Conservation (phyloP, 495 filamentous ascomycete genomes). For the Neurospora tetrasperma region DNA sequence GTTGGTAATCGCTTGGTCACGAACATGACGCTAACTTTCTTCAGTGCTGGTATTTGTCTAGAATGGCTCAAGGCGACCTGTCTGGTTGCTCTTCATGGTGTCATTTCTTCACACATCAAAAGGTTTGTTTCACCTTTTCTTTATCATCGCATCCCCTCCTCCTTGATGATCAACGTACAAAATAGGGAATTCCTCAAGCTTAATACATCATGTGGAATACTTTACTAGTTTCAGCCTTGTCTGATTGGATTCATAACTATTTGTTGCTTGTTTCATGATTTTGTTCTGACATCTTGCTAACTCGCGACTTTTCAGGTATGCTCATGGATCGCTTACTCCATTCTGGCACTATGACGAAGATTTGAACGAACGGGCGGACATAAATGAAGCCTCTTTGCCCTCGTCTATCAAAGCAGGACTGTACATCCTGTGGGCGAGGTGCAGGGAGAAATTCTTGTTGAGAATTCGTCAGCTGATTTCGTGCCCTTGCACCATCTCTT, state of each 20-base stretch:
- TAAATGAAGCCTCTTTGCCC: slow-evolving; percentile 57
- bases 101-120: slow-evolving; percentile 23
- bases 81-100: not conserved
- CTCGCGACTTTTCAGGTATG: slow-evolving; percentile 45
- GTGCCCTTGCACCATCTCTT: slow-evolving; percentile 22
- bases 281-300: slow-evolving; percentile 28
- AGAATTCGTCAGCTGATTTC: slow-evolving; percentile 92
- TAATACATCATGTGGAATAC: slow-evolving; percentile 77
- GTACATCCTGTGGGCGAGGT: slow-evolving; percentile 75
- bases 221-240: slow-evolving; percentile 94
- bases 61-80: not conserved
- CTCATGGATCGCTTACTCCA: slow-evolving; percentile 22
- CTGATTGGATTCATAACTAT: slow-evolving; percentile 46
- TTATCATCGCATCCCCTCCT: slow-evolving; percentile 20
- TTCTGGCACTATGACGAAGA: slow-evolving; percentile 63
- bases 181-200: slow-evolving; percentile 85
- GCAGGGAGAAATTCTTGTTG: slow-evolving; percentile 76
- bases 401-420: slow-evolving; percentile 61
- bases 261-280: slow-evolving; percentile 15
- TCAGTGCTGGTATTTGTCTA: slow-evolving; percentile 12
- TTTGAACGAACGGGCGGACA: slow-evolving; percentile 99
- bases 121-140: slow-evolving; percentile 42
- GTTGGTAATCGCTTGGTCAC: slow-evolving; percentile 1
- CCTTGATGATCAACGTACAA: slow-evolving; percentile 78
- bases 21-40: slow-evolving; percentile 12